These are phyloP conservation scores for Leptosphaerulina australis DNA, from an alignment of 2,329 filamentous ascomycete genomes.

Conservation along the genomic window DNA sequence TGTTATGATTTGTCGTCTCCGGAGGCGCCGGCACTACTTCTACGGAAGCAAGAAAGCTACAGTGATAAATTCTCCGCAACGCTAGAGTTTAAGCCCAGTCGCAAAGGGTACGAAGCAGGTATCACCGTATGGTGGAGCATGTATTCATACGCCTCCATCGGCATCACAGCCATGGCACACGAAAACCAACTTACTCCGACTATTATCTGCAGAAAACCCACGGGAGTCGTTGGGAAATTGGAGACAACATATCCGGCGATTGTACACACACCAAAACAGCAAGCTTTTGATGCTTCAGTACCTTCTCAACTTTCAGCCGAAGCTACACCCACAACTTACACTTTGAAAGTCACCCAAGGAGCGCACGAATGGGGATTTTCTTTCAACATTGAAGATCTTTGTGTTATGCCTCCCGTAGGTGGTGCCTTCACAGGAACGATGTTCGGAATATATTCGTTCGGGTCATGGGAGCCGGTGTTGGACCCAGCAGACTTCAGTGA, in stretches of 20 bases:
- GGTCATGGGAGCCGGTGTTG: conserved; percentile 49
- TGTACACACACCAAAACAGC: conserved; percentile 35
- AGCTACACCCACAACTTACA: conserved; percentile 8
- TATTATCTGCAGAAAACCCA: conserved; percentile 21
- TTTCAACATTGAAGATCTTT: conserved; percentile 44
- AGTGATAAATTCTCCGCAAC: conserved; percentile 52
- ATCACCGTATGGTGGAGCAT: conserved; percentile 62
- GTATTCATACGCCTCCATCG: conserved; percentile 53
- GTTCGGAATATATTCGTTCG: conserved; percentile 55
- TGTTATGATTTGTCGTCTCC: conserved; percentile 60
- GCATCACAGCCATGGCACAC: conserved; percentile 33
- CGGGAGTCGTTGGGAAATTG: conserved; percentile 26
- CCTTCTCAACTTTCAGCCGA: conserved; percentile 4
- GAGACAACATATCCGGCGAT: conserved; percentile 22
- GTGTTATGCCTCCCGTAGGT: conserved; percentile 48
- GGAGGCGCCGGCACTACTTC: conserved; percentile 58
- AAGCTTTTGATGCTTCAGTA: neutral
- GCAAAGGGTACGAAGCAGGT: conserved; percentile 58
- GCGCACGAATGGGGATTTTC: conserved; percentile 21
- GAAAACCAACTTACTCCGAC: neutral
- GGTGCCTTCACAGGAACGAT: conserved; percentile 55
- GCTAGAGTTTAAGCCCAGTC: conserved; percentile 56
- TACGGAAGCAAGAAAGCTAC: conserved; percentile 60
- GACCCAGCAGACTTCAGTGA: conserved; percentile 51
- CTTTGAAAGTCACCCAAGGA: conserved; percentile 9